Conservation (phyloP, 768 basidiomycete species). For the Psilocybe tampanensis region DNA sequence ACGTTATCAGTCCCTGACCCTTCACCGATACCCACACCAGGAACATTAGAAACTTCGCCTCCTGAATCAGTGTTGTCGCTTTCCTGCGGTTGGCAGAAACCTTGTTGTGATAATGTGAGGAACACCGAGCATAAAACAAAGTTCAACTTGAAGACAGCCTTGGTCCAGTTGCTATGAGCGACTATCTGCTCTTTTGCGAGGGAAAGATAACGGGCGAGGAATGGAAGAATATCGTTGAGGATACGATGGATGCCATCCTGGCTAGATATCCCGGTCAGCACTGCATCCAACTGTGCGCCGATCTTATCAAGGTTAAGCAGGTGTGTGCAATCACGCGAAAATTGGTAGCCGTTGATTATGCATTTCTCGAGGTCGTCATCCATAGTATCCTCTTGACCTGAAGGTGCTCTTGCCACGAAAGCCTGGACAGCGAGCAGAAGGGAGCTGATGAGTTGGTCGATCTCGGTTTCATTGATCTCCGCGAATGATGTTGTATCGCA, state of each 20-base stretch:
- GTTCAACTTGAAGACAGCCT: constrained; percentile 82
- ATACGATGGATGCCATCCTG: constrained; percentile 31
- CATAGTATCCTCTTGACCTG: constrained; percentile 17
- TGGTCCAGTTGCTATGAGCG: constrained; percentile 63
- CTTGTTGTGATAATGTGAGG: constrained; percentile 75
- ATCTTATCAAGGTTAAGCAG: constrained; percentile 51
- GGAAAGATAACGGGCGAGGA: constrained; percentile 64
- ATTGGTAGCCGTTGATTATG: constrained; percentile 48
- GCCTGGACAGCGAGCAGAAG: constrained; percentile 70
- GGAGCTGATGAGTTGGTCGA: constrained; percentile 55
- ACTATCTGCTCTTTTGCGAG: constrained; percentile 62
- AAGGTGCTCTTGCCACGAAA: constrained; percentile 43
- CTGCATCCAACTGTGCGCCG: constrained; percentile 37
- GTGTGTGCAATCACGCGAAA: constrained; percentile 46
- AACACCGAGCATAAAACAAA: constrained; percentile 77
- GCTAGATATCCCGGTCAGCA: constrained; percentile 41
- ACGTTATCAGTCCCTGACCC: constrained; percentile 86
- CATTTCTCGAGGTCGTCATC: constrained; percentile 40
- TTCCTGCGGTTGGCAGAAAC: constrained; percentile 92
- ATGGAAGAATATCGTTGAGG: constrained; percentile 64
- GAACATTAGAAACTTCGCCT: constrained; percentile 49
- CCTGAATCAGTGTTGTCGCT: constrained; percentile 66
- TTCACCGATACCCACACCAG: constrained; percentile 85
- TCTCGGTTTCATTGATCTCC: constrained; percentile 18
- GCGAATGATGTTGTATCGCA: background rate